A percentile compares a stretch with the other conserved stretches of the same genome.
These are phyloP conservation scores for Amyloporia xantha DNA, from an alignment of 768 basidiomycete species.

Conservation along the genomic window DNA sequence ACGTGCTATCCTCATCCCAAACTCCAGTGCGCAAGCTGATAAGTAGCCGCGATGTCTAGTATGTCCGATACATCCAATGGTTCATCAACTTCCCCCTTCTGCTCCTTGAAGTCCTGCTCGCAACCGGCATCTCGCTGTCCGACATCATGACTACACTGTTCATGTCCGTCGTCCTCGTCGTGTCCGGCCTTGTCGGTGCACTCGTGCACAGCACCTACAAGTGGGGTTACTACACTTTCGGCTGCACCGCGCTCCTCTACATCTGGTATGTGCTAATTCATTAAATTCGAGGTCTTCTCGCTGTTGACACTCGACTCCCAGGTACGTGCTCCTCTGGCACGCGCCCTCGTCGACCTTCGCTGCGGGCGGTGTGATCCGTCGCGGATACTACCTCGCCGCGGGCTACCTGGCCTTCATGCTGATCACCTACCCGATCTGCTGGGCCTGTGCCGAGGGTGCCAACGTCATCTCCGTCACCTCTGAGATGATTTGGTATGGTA, in stretches of 20 bases:
- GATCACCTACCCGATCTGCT: constrained; percentile 45
- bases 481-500: constrained; percentile 46
- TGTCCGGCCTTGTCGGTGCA: constrained; percentile 36
- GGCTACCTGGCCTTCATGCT: constrained; percentile 40
- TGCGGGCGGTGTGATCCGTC: constrained; percentile 10
- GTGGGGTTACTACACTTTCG: constrained; percentile 39
- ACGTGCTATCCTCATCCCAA: constrained; percentile 3
- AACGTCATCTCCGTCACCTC: constrained; percentile 38
- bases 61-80: constrained; percentile 42
- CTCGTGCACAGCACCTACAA: constrained; percentile 40
- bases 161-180: constrained; percentile 37
- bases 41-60: too few relatives aligned
- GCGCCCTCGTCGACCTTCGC: constrained; percentile 18
- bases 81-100: constrained; percentile 42
- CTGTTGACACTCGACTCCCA: constrained; percentile 4
- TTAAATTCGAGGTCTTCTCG: constrained; percentile 13
- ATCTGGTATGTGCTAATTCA: constrained; percentile 32
- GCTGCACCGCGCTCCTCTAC: constrained; percentile 35
- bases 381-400: constrained; percentile 27
- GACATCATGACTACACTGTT: constrained; percentile 37
- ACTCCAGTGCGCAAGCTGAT: neutral
- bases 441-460: constrained; percentile 43
- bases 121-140: constrained; percentile 37
- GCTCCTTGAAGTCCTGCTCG: constrained; percentile 36
- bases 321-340: constrained; percentile 22